A percentile compares a stretch with the other conserved stretches of the same genome.
These are phyloP conservation scores for Drosera capensis DNA, from an alignment of 148 eudicot genomes.

Conservation along the genomic window DNA sequence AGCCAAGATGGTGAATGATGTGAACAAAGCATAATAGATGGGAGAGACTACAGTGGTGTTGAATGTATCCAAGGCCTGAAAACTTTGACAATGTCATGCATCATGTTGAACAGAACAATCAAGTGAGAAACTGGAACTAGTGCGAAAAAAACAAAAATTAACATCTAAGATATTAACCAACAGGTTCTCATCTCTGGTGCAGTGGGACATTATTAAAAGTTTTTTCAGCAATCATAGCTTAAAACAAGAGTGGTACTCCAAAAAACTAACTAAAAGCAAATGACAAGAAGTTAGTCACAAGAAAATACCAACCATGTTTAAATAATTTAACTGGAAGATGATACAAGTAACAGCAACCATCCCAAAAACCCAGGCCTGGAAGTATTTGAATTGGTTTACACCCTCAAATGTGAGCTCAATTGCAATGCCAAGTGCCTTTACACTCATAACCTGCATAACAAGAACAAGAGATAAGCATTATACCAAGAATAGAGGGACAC, in stretches of 20 bases:
- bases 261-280: too few species aligned
- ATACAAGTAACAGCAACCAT: conserved; percentile 80
- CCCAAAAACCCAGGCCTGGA: conserved; percentile 74
- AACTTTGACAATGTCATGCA: conserved; percentile 1
- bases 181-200: too few species aligned
- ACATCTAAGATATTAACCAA: conserved; percentile 12
- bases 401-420: conserved; percentile 87
- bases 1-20: conserved; percentile 35
- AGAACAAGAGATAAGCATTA: conserved; percentile 2
- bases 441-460: conserved; percentile 77
- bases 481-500: neutral
- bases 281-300: neutral
- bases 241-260: too few species aligned
- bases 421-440: conserved; percentile 88
- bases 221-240: too few species aligned
- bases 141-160: neutral
- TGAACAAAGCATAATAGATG: conserved; percentile 32
- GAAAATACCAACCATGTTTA: conserved; percentile 55
- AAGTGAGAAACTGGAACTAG: neutral
- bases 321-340: conserved; percentile 67
- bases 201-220: too few species aligned
- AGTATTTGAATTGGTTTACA: conserved; percentile 52
- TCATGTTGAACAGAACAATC: neutral
- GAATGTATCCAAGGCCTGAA: conserved; percentile 35
- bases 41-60: conserved; percentile 35